Evolutionary conservation across 2,329 filamentous ascomycete genomes (phyloP).

Genomic region (Monosporascus cannonballus): DNA sequence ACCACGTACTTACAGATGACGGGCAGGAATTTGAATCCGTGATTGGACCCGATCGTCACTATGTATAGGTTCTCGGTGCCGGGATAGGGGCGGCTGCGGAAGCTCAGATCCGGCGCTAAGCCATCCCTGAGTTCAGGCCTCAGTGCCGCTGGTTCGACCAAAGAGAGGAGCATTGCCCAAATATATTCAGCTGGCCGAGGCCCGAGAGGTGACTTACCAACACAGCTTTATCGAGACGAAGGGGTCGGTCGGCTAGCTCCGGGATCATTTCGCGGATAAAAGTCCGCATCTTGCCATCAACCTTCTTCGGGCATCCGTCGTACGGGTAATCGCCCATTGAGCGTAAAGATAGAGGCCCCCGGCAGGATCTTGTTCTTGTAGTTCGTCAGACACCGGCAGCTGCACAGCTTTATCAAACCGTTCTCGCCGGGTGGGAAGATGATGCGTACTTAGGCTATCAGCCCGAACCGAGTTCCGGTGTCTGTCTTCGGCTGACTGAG

Average conservation of each 20-base stretch:
- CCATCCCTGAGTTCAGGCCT: constrained; percentile 19
- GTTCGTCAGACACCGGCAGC: constrained; percentile 46
- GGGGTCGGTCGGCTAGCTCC: constrained; percentile 37
- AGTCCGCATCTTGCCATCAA: constrained; percentile 43
- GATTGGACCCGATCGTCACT: constrained; percentile 42
- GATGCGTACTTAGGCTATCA: constrained; percentile 23
- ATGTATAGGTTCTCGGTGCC: constrained; percentile 31
- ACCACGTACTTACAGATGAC: constrained; percentile 43
- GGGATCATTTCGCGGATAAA: constrained; percentile 46
- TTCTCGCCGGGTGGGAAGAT: constrained; percentile 48
- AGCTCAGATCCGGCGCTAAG: constrained; percentile 24
- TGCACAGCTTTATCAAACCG: constrained; percentile 45
- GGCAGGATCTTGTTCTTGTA: constrained; percentile 26
- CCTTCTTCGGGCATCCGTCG: constrained; percentile 40
- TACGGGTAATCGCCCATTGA: constrained; percentile 19
- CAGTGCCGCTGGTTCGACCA: neutral
- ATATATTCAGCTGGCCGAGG: too few species aligned
- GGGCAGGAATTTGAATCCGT: constrained; percentile 44
- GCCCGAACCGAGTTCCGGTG: too few species aligned
- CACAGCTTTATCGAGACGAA: constrained; percentile 45
- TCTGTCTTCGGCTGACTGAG: too few species aligned
- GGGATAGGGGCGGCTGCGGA: constrained; percentile 13
- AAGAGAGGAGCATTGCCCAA: neutral
- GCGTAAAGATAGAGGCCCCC: constrained; percentile 11
- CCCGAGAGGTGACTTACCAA: constrained; percentile 38